These are phyloP conservation scores for Calonectria pauciramosa DNA, from an alignment of 2,329 filamentous ascomycete genomes.

Conservation along the genomic window DNA sequence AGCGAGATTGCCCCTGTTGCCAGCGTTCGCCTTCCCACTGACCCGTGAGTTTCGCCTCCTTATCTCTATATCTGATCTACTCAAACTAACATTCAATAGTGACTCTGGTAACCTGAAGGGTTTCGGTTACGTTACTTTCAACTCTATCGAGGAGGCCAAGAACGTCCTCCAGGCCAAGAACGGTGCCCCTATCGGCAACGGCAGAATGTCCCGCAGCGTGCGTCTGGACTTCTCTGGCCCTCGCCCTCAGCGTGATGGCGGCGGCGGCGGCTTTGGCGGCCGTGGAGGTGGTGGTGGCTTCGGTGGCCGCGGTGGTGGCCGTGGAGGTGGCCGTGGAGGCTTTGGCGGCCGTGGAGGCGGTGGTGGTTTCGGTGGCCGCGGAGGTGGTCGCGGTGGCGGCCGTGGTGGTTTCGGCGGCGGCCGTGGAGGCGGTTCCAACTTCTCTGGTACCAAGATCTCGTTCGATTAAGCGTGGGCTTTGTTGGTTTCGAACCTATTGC, in stretches of 20 bases:
- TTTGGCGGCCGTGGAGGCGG: conserved; percentile 59
- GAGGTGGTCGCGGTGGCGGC: conserved; percentile 49
- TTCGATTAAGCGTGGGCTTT: conserved; percentile 65
- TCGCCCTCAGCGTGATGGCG: conserved; percentile 72
- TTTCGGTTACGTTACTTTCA: conserved; percentile 91
- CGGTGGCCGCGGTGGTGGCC: conserved; percentile 59
- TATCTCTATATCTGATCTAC: background rate
- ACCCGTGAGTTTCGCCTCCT: conserved; percentile 67
- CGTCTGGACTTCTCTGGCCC: conserved; percentile 87
- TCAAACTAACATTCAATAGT: conserved; percentile 54
- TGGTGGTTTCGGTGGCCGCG: conserved; percentile 59
- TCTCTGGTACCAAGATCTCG: conserved; percentile 82
- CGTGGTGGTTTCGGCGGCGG: conserved; percentile 63
- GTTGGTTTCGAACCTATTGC: conserved; percentile 56
- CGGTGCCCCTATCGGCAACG: conserved; percentile 72
- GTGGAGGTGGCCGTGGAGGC: conserved; percentile 59
- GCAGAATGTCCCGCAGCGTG: conserved; percentile 79
- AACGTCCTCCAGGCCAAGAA: conserved; percentile 78
- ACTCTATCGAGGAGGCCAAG: conserved; percentile 85
- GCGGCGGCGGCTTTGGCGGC: conserved; percentile 60
- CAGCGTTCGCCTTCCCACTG: conserved; percentile 89
- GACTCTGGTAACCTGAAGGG: conserved; percentile 90
- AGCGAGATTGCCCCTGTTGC: conserved; percentile 77
- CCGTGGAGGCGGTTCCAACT: conserved; percentile 58
- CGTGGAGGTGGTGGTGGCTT: conserved; percentile 64